These are phyloP conservation scores for Hevea brasiliensis DNA, from an alignment of 345 rosid genomes.

Conservation along the genomic window DNA sequence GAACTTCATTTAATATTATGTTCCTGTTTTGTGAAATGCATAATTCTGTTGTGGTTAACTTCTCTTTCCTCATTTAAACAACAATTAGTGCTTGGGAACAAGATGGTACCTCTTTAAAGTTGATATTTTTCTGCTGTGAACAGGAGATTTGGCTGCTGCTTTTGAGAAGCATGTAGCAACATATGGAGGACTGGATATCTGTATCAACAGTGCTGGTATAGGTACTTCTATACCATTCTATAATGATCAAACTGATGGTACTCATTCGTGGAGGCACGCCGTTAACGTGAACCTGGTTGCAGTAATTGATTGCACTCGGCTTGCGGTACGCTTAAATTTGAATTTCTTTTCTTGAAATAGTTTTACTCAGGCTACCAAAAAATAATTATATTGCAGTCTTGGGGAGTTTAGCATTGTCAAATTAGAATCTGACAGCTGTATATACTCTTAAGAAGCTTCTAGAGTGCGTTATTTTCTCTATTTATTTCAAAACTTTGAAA, in stretches of 20 bases:
- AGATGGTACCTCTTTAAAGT: background rate
- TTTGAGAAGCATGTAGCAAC: constrained; percentile 78
- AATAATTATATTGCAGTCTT: background rate
- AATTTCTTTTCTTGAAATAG: constrained; percentile 10
- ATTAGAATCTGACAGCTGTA: background rate
- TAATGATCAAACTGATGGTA: constrained; percentile 68
- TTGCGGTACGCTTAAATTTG: constrained; percentile 55
- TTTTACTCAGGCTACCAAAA: background rate
- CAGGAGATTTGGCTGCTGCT: constrained; percentile 67
- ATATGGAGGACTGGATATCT: constrained; percentile 83
- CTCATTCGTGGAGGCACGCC: constrained; percentile 64
- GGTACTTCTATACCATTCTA: constrained; percentile 39
- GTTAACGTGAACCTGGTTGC: constrained; percentile 66
- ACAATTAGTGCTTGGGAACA: background rate
- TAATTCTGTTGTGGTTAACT: too few species aligned
- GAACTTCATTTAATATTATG: background rate
- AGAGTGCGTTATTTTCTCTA: too few species aligned
- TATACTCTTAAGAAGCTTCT: background rate
- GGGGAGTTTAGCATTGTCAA: background rate
- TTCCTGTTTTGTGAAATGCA: background rate
- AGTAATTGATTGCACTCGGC: constrained; percentile 70
- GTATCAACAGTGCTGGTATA: constrained; percentile 77
- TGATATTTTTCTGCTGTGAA: constrained; percentile 8
- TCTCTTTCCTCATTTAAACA: background rate
- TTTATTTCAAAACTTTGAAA: too few species aligned